These are phyloP conservation scores for Clavulina sp. DNA, from an alignment of 768 basidiomycete species.

Conservation along the genomic window DNA sequence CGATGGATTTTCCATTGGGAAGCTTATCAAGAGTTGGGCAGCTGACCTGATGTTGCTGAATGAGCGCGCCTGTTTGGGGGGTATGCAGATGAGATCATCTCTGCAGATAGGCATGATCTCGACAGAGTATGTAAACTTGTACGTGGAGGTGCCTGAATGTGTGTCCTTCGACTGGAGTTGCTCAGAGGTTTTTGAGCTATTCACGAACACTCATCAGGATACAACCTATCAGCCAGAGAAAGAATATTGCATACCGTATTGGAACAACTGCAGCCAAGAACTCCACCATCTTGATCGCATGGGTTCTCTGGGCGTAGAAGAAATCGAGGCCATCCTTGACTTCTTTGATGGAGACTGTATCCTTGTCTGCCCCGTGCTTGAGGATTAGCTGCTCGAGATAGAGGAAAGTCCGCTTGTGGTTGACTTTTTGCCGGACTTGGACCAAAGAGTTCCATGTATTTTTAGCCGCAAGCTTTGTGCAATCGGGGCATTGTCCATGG, in stretches of 20 bases:
- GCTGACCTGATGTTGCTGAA: conserved; percentile 62
- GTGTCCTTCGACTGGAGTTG: conserved; percentile 87
- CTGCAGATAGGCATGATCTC: conserved; percentile 96
- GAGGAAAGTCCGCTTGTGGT: conserved; percentile 94
- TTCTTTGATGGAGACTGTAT: conserved; percentile 86
- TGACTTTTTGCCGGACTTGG: conserved; percentile 97
- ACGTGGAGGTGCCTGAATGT: conserved; percentile 83
- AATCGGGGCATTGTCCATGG: conserved; percentile 88
- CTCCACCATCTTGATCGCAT: conserved; percentile 93
- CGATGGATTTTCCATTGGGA: neutral
- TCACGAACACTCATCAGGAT: neutral
- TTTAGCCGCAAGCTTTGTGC: conserved; percentile 86
- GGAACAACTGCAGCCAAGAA: conserved; percentile 81
- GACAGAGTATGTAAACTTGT: conserved; percentile 94
- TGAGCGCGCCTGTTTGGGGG: conserved; percentile 60
- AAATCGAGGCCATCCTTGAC: conserved; percentile 92
- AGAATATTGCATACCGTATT: conserved; percentile 38
- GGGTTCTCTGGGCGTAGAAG: conserved; percentile 80
- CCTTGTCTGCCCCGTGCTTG: conserved; percentile 92
- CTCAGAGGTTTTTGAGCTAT: conserved; percentile 81
- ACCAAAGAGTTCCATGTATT: conserved; percentile 98
- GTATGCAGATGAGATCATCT: conserved; percentile 88
- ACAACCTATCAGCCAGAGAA: neutral
- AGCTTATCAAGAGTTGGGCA: neutral
- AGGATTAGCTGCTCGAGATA: conserved; percentile 94